These are phyloP conservation scores for Dionaea muscipula DNA, from an alignment of 179 eudicot species.

Conservation along the genomic window DNA sequence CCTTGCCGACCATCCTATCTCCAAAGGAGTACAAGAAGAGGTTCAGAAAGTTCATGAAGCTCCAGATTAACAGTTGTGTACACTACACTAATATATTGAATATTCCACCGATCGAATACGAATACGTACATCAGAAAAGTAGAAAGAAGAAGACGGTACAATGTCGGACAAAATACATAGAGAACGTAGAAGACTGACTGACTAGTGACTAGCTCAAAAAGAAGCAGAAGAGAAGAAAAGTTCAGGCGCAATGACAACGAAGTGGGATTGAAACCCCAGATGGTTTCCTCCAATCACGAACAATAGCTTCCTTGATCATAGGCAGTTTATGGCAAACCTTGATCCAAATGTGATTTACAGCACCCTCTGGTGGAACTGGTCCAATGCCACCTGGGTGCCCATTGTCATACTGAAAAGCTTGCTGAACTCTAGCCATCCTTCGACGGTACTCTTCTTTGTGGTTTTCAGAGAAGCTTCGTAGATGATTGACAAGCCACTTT, in stretches of 20 bases:
- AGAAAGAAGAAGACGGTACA: too few species aligned
- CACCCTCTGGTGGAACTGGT: constrained; percentile 54
- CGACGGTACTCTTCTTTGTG: constrained; percentile 41
- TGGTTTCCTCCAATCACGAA: constrained; percentile 66
- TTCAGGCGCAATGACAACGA: constrained; percentile 90
- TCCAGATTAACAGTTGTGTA: too few species aligned
- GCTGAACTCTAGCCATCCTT: constrained; percentile 65
- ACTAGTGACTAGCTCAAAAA: not conserved
- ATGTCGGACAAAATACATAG: too few species aligned
- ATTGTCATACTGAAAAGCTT: constrained; percentile 51
- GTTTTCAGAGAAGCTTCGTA: constrained; percentile 35
- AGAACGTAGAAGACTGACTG: too few species aligned
- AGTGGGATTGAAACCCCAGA: constrained; percentile 53
- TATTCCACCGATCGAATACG: too few species aligned
- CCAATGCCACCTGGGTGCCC: constrained; percentile 74
- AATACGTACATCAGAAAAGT: too few species aligned
- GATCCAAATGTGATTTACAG: constrained; percentile 79
- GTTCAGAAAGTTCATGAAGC: constrained; percentile 80
- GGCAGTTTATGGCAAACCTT: constrained; percentile 78
- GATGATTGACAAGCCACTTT: constrained; percentile 63
- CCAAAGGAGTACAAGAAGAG: constrained; percentile 74
- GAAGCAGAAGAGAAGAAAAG: not conserved
- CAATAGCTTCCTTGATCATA: constrained; percentile 59
- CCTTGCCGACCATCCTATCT: constrained; percentile 74
- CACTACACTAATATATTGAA: too few species aligned